phyloP scores from a whole-genome alignment of 192 early-diverging fungal genomes.

The Rhizoclosmatium sp. region DNA sequence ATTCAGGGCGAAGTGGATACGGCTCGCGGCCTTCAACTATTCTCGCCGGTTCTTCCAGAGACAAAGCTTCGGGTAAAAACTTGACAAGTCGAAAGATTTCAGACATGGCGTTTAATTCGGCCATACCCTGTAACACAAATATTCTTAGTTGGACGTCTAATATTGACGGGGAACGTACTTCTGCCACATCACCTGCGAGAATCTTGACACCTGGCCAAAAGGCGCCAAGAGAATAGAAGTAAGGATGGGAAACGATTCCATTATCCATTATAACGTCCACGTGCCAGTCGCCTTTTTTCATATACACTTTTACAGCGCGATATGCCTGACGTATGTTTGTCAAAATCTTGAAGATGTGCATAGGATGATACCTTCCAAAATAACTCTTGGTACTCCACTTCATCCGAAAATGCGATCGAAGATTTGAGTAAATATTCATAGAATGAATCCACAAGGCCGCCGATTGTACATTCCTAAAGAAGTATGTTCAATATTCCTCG shows the following conservation, averaged over 20 bases:
- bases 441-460: slow-evolving; percentile 43
- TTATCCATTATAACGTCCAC: slow-evolving; percentile 35
- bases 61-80: slow-evolving; percentile 59
- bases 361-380: slow-evolving; percentile 53
- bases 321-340: slow-evolving; percentile 23
- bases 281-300: slow-evolving; percentile 42
- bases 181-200: slow-evolving; percentile 37
- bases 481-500: not conserved
- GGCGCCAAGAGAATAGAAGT: slow-evolving; percentile 33
- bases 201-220: slow-evolving; percentile 48
- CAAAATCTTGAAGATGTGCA: not conserved
- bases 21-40: not conserved
- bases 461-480: slow-evolving; percentile 36
- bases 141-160: not conserved
- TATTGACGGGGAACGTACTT: slow-evolving; percentile 2
- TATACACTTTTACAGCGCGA: slow-evolving; percentile 34
- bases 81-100: slow-evolving; percentile 75
- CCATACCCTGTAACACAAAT: slow-evolving; percentile 2
- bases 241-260: not conserved
- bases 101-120: slow-evolving; percentile 54
- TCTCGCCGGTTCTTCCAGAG: not conserved
- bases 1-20: slow-evolving; percentile 88
- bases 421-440: slow-evolving; percentile 51
- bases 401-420: slow-evolving; percentile 35
- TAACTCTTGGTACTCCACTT: slow-evolving; percentile 49